These are phyloP conservation scores for Talaromyces atroroseus DNA, from an alignment of 2,329 filamentous ascomycete species.

Conservation along the genomic window DNA sequence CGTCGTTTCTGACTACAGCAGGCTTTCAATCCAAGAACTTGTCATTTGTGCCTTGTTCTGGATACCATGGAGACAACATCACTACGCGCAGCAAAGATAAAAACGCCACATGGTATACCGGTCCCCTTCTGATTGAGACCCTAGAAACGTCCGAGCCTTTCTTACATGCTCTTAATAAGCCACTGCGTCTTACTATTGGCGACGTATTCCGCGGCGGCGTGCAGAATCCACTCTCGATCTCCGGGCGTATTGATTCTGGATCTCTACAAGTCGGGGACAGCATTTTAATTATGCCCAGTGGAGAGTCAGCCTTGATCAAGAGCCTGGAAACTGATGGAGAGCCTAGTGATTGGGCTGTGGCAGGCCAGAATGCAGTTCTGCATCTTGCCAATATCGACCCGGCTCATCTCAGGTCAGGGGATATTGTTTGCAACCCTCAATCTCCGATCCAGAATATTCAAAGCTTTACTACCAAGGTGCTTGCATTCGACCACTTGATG, in stretches of 20 bases:
- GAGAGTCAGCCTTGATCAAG: constrained; percentile 75
- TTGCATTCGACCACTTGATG: constrained; percentile 84
- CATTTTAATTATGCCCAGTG: constrained; percentile 72
- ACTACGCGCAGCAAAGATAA: constrained; percentile 43
- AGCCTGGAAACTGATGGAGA: constrained; percentile 71
- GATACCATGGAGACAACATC: constrained; percentile 83
- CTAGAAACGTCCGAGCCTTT: constrained; percentile 77
- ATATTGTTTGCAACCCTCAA: constrained; percentile 71
- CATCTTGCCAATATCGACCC: constrained; percentile 81
- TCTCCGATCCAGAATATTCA: constrained; percentile 66
- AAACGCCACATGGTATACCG: constrained; percentile 70
- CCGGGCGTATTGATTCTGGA: constrained; percentile 79
- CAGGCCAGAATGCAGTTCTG: constrained; percentile 82
- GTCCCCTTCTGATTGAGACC: constrained; percentile 72
- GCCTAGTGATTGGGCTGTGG: constrained; percentile 79
- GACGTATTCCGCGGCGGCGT: constrained; percentile 79
- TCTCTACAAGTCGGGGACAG: constrained; percentile 78
- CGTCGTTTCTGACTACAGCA: constrained; percentile 72
- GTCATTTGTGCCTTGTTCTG: constrained; percentile 83
- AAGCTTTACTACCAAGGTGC: constrained; percentile 72
- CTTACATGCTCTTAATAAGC: constrained; percentile 65
- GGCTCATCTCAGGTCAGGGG: constrained; percentile 73
- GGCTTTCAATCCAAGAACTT: constrained; percentile 79
- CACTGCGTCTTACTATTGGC: constrained; percentile 77
- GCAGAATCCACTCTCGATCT: constrained; percentile 76